Percentiles rank a stretch among this genome's conserved stretches.
Evolutionary conservation across 2,329 filamentous ascomycete genomes (phyloP).

Genomic region (Cyphellophora attinorum): DNA sequence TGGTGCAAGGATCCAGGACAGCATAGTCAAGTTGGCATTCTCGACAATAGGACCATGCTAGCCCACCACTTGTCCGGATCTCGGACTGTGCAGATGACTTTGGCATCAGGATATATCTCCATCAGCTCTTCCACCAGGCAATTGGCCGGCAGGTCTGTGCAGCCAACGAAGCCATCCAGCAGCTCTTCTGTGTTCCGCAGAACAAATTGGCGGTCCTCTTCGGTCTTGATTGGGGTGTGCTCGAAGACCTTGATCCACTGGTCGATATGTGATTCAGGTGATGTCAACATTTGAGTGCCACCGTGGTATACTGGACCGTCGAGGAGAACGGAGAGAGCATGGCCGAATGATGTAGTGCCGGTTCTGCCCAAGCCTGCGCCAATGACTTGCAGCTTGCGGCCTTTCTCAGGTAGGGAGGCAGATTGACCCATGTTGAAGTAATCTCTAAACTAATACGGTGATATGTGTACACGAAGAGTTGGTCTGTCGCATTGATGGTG

Average conservation of each 20-base stretch:
- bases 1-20: conserved; percentile 16
- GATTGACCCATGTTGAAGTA: conserved; percentile 16
- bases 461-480: too few species aligned
- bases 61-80: conserved; percentile 33
- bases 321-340: conserved; percentile 38
- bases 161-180: conserved; percentile 35
- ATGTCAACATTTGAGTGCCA: conserved; percentile 30
- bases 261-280: conserved; percentile 18
- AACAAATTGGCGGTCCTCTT: conserved; percentile 20
- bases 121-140: conserved; percentile 37
- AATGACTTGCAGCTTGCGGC: conserved; percentile 14
- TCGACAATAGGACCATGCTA: conserved; percentile 20
- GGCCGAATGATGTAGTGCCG: conserved; percentile 41
- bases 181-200: conserved; percentile 25
- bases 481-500: background rate
- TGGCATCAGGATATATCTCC: conserved; percentile 39
- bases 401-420: conserved; percentile 14
- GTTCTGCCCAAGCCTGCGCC: conserved; percentile 29
- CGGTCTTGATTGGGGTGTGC: conserved; percentile 15
- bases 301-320: conserved; percentile 41
- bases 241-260: conserved; percentile 20
- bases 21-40: conserved; percentile 15
- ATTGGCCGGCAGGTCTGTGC: conserved; percentile 35
- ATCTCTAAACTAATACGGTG: too few species aligned
- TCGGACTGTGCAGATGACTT: conserved; percentile 35